Conservation (phyloP, 2,329 filamentous ascomycete species). For the Venturiaceae sp. region DNA sequence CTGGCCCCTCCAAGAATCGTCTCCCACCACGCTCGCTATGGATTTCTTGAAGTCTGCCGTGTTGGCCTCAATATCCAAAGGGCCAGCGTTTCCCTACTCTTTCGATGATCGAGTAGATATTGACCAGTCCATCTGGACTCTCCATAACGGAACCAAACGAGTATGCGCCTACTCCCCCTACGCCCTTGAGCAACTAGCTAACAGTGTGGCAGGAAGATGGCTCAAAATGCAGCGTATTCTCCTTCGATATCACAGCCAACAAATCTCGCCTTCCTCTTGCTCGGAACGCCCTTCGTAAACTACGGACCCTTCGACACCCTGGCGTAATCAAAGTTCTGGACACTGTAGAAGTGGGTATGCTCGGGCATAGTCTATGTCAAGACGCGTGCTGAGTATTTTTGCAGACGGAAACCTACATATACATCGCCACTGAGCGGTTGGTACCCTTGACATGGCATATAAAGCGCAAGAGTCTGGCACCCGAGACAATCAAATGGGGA, state of each 20-base stretch:
- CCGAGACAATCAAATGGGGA: slow-evolving; percentile 96
- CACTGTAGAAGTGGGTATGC: slow-evolving; percentile 66
- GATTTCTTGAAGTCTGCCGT: slow-evolving; percentile 97
- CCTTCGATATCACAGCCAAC: slow-evolving; percentile 80
- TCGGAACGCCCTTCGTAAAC: slow-evolving; percentile 87
- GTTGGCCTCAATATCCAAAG: slow-evolving; percentile 91
- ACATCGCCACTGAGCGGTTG: slow-evolving; percentile 88
- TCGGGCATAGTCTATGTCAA: neutral
- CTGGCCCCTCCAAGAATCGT: neutral
- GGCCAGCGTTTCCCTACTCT: slow-evolving; percentile 82
- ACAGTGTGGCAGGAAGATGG: slow-evolving; percentile 64
- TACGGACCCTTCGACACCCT: slow-evolving; percentile 85
- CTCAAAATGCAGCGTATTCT: slow-evolving; percentile 91
- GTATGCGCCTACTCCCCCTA: slow-evolving; percentile 37
- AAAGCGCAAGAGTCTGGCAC: slow-evolving; percentile 74
- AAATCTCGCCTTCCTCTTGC: slow-evolving; percentile 75
- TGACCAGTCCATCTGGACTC: slow-evolving; percentile 90
- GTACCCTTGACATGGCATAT: slow-evolving; percentile 84
- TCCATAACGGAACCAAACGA: slow-evolving; percentile 87
- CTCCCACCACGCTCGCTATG: slow-evolving; percentile 43
- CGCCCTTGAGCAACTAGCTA: neutral
- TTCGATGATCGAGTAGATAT: slow-evolving; percentile 90
- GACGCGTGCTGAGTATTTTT: slow-evolving; percentile 12
- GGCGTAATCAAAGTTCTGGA: slow-evolving; percentile 92
- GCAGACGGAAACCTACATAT: slow-evolving; percentile 87